phyloP scores from a whole-genome alignment of 257 asterid genomes.

The Salvia rosmarinus region DNA sequence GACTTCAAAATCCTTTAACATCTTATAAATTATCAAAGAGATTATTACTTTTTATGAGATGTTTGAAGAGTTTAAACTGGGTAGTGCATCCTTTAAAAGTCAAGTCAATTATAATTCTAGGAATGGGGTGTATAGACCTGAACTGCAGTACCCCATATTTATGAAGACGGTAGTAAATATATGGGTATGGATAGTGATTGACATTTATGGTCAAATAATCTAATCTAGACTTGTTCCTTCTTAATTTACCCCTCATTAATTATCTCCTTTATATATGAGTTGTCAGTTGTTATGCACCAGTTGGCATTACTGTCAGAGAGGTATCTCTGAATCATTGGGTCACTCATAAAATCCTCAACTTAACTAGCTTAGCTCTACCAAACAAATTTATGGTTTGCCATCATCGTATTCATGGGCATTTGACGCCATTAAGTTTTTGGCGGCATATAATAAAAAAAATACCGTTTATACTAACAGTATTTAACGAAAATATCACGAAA shows the following conservation, averaged over 20 bases:
- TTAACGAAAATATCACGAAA: too few relatives aligned
- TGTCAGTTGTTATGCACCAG: constrained; percentile 2
- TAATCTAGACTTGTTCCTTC: not conserved
- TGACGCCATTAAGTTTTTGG: too few relatives aligned
- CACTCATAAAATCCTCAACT: not conserved
- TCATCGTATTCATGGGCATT: not conserved
- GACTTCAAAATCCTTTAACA: too few relatives aligned
- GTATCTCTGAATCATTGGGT: constrained; percentile 29
- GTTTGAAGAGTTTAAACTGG: too few relatives aligned
- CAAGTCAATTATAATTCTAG: too few relatives aligned
- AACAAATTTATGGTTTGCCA: constrained; percentile 7
- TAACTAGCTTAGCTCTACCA: not conserved
- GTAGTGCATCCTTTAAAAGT: too few relatives aligned
- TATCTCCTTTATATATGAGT: not conserved
- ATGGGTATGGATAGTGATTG: not conserved
- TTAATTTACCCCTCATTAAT: not conserved
- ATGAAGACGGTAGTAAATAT: not conserved
- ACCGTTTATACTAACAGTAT: too few relatives aligned
- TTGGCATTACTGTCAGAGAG: constrained; percentile 26
- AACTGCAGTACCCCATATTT: too few relatives aligned
- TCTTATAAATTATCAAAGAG: too few relatives aligned
- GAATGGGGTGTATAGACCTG: not conserved
- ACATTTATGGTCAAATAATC: not conserved
- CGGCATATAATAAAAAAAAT: too few relatives aligned
- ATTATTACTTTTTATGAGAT: too few relatives aligned